Evolutionary conservation across 208 protist genomes (phyloP).

Genomic region (Phytomonas francai): DNA sequence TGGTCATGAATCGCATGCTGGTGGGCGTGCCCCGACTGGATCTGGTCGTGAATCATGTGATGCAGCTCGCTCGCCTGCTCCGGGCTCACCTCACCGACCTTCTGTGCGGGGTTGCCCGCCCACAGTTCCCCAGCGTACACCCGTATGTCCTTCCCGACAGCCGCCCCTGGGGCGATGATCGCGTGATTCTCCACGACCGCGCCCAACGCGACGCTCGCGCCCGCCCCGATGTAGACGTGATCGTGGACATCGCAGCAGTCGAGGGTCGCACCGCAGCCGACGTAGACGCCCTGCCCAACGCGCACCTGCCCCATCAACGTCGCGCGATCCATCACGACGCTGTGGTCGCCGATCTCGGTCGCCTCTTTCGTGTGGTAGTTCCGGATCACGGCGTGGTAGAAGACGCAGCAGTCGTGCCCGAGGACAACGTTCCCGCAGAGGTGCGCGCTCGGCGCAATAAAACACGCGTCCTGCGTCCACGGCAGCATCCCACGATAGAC

Average conservation of each 20-base stretch:
- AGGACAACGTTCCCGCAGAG: conserved; percentile 81
- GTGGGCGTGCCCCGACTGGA: conserved; percentile 47
- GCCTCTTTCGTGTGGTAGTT: conserved; percentile 70
- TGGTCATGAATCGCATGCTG: conserved; percentile 64
- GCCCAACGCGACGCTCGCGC: conserved; percentile 68
- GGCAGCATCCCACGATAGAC: conserved; percentile 83
- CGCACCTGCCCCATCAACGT: conserved; percentile 77
- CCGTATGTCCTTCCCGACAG: conserved; percentile 71
- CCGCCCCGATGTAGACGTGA: conserved; percentile 75
- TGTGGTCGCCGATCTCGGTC: conserved; percentile 68
- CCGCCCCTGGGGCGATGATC: conserved; percentile 79
- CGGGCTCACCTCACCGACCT: conserved; percentile 71
- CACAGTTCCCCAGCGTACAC: conserved; percentile 87
- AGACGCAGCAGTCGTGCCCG: conserved; percentile 72
- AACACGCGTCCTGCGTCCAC: conserved; percentile 71
- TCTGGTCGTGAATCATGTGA: conserved; percentile 64
- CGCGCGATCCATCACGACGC: conserved; percentile 77
- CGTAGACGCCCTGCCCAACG: conserved; percentile 46
- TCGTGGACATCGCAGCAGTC: conserved; percentile 84
- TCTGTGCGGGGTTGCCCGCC: conserved; percentile 84
- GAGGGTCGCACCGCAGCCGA: conserved; percentile 64
- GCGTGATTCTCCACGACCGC: conserved; percentile 79
- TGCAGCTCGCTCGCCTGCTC: conserved; percentile 58
- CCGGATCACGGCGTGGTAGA: conserved; percentile 83
- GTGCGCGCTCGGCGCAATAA: conserved; percentile 84